phyloP scores from a whole-genome alignment of 805 yeast genomes.

The Yamadazyma akitaensis region DNA sequence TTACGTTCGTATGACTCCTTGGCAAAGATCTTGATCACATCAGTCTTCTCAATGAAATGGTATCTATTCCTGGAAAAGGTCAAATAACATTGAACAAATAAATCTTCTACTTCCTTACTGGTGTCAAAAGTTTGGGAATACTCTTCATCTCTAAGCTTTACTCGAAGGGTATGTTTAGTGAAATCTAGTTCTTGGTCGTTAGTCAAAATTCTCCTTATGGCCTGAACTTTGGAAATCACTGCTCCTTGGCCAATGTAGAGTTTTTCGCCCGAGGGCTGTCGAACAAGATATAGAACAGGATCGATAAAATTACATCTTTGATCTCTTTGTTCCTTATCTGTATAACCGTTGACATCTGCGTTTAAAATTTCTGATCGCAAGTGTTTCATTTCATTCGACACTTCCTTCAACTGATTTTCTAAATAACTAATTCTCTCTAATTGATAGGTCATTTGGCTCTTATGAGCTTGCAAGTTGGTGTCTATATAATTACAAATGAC shows the following conservation, averaged over 20 bases:
- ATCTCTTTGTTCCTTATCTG: conserved; percentile 1
- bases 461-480: conserved; percentile 4
- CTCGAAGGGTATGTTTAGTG: background rate
- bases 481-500: conserved; percentile 3
- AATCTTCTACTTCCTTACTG: conserved; percentile 4
- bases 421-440: conserved; percentile 1
- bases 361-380: conserved; percentile 1
- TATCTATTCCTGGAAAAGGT: conserved; percentile 9
- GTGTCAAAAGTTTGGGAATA: background rate
- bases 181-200: conserved; percentile 8
- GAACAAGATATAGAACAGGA: conserved; percentile 7
- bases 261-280: conserved; percentile 12
- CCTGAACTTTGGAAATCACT: conserved; percentile 21
- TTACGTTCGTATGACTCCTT: conserved; percentile 3
- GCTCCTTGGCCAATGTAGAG: conserved; percentile 21
- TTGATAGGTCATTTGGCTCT: conserved; percentile 3
- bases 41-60: conserved; percentile 10
- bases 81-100: conserved; percentile 8
- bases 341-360: conserved; percentile 2
- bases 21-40: conserved; percentile 2
- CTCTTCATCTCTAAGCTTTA: background rate
- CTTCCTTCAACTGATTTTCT: background rate
- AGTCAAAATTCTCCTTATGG: conserved; percentile 15
- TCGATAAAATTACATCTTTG: conserved; percentile 2
- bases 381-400: conserved; percentile 3